Conservation (phyloP, 768 basidiomycete genomes). For the Dentipellis fragilis region DNA sequence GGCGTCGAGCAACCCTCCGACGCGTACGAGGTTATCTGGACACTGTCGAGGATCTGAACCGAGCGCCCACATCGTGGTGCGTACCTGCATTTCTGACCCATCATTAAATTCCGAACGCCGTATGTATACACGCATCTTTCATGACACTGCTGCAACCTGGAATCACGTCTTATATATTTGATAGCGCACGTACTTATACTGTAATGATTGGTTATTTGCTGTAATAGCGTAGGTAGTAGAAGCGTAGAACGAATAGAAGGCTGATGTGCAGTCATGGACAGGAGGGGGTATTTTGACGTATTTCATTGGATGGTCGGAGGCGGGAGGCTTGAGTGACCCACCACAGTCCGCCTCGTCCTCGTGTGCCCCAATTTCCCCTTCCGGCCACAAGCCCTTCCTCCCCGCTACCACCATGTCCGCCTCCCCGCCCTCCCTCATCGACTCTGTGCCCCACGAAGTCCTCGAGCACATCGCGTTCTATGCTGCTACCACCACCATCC, state of each 20-base stretch:
- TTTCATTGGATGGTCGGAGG: too few species aligned
- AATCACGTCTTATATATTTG: slow-evolving; percentile 1
- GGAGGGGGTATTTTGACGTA: too few species aligned
- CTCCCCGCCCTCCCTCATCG: slow-evolving; percentile 23
- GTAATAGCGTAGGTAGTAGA: too few species aligned
- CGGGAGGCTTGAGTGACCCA: not conserved
- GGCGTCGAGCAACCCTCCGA: not conserved
- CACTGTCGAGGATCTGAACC: slow-evolving; percentile 4
- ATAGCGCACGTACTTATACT: not conserved
- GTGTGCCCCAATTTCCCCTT: not conserved
- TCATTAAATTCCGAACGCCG: slow-evolving; percentile 10
- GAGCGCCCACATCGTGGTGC: not conserved
- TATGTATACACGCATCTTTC: slow-evolving; percentile 1
- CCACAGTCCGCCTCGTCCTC: not conserved
- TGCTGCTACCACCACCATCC: slow-evolving; percentile 30
- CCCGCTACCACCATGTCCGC: slow-evolving; percentile 10
- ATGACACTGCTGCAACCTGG: not conserved
- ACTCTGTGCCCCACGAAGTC: slow-evolving; percentile 61
- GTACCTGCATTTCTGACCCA: not conserved
- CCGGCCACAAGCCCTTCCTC: not conserved
- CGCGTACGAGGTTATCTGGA: slow-evolving; percentile 12
- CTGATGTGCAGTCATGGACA: too few species aligned
- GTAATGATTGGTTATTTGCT: too few species aligned
- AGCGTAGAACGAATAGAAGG: too few species aligned
- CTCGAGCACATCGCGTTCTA: slow-evolving; percentile 72